phyloP scores from a whole-genome alignment of 2,329 filamentous ascomycete genomes.

The Venturia nashicola region DNA sequence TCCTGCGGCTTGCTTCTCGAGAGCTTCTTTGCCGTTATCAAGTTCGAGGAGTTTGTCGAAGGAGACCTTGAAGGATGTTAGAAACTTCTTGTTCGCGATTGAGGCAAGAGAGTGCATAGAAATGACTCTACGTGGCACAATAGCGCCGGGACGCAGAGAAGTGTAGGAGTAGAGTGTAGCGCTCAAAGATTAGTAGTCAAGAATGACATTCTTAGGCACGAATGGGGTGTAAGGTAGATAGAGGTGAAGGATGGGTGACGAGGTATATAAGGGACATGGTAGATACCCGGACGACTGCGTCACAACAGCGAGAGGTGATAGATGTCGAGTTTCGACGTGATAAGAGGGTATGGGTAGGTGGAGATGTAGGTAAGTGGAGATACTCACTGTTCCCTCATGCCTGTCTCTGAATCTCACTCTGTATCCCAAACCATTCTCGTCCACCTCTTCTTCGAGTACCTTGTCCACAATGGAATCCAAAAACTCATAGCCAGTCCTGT shows the following conservation, averaged over 20 bases:
- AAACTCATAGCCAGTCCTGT: conserved; percentile 22
- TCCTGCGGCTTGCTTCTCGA: conserved; percentile 27
- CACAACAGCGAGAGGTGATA: not conserved
- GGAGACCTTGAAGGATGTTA: conserved; percentile 25
- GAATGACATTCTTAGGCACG: not conserved
- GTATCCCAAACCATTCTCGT: conserved; percentile 23
- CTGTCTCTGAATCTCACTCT: conserved; percentile 30
- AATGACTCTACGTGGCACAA: not conserved
- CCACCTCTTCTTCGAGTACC: conserved; percentile 26
- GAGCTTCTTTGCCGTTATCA: conserved; percentile 33
- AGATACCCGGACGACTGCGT: not conserved
- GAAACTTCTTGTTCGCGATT: not conserved
- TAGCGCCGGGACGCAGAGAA: not conserved
- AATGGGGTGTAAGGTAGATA: not conserved
- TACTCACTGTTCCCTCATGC: conserved; percentile 28
- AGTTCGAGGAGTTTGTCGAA: conserved; percentile 32
- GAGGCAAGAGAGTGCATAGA: not conserved
- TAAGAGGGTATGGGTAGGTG: not conserved
- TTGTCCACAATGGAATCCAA: conserved; percentile 23
- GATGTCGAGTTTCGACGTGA: not conserved
- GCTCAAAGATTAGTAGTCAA: not conserved
- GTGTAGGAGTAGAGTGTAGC: not conserved
- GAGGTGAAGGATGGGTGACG: not conserved
- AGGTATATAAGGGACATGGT: not conserved
- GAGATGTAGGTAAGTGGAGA: not conserved